These are phyloP conservation scores for Ormosia emarginata DNA, from an alignment of 306 rosid genomes.

Conservation along the genomic window DNA sequence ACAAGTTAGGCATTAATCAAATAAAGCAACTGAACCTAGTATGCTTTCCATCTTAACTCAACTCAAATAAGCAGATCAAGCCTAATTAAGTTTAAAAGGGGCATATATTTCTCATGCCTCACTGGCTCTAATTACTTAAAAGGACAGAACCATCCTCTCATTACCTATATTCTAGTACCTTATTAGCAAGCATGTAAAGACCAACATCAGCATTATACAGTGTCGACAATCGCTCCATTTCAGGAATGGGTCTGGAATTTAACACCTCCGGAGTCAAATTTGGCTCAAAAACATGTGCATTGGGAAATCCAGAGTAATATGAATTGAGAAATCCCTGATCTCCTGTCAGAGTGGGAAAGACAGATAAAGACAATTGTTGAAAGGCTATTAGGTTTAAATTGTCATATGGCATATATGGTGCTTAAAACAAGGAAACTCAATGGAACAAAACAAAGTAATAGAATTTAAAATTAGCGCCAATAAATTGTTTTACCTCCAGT, in stretches of 20 bases:
- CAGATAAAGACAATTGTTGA: background rate
- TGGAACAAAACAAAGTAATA: background rate
- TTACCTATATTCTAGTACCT: constrained; percentile 49
- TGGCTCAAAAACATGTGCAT: constrained; percentile 91
- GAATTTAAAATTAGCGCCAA: background rate
- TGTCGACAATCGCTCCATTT: constrained; percentile 97
- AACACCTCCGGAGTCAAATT: constrained; percentile 47
- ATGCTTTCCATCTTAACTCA: background rate
- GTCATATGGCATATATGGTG: background rate
- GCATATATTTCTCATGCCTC: background rate
- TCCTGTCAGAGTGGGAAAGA: constrained; percentile 48
- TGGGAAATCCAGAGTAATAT: constrained; percentile 80
- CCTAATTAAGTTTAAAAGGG: background rate
- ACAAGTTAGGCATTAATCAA: background rate
- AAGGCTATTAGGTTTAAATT: background rate
- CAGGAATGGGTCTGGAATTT: constrained; percentile 67
- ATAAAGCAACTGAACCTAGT: background rate
- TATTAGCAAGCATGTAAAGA: constrained; percentile 99
- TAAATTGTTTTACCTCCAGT: constrained; percentile 68
- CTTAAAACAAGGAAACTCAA: background rate
- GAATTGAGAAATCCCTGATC: constrained; percentile 99
- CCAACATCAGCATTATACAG: constrained; percentile 98
- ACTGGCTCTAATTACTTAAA: constrained; percentile 6
- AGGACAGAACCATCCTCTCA: constrained; percentile 1
- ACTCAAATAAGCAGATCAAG: constrained; percentile 8